These are phyloP conservation scores for Colletotrichum trifolii DNA, from an alignment of 2,329 filamentous ascomycete species.

Conservation along the genomic window DNA sequence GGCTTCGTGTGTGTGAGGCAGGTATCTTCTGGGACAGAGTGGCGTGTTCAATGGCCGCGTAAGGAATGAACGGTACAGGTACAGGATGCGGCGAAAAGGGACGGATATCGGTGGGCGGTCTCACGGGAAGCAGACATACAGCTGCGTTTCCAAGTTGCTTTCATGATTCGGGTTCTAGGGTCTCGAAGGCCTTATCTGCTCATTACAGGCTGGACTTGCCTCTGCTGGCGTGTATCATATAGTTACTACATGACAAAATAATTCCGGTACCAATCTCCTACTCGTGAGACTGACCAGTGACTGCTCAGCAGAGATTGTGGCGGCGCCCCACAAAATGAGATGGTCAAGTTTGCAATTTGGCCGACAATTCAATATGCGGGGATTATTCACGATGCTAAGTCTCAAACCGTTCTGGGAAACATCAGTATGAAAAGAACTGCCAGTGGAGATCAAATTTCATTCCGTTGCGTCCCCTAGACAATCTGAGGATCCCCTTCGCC, in stretches of 20 bases:
- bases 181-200: constrained; percentile 5
- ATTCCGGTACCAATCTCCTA: too few species aligned
- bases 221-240: constrained; percentile 1
- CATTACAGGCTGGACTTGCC: neutral
- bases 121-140: constrained; percentile 4
- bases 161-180: constrained; percentile 7
- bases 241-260: neutral
- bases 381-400: too few species aligned
- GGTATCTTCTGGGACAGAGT: neutral
- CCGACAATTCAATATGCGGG: too few species aligned
- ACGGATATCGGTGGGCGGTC: constrained; percentile 9
- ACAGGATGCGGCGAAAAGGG: constrained; percentile 18
- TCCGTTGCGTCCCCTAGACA: constrained; percentile 31
- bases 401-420: too few species aligned
- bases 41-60: constrained; percentile 1
- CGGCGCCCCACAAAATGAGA: too few species aligned
- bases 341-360: too few species aligned
- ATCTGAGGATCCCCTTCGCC: constrained; percentile 35
- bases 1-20: too few species aligned
- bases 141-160: constrained; percentile 23
- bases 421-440: too few species aligned
- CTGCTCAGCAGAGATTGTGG: too few species aligned
- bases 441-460: constrained; percentile 12
- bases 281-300: too few species aligned
- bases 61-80: neutral